Evolutionary conservation across 768 basidiomycete species (phyloP).

Genomic region (Auricularia sp.): DNA sequence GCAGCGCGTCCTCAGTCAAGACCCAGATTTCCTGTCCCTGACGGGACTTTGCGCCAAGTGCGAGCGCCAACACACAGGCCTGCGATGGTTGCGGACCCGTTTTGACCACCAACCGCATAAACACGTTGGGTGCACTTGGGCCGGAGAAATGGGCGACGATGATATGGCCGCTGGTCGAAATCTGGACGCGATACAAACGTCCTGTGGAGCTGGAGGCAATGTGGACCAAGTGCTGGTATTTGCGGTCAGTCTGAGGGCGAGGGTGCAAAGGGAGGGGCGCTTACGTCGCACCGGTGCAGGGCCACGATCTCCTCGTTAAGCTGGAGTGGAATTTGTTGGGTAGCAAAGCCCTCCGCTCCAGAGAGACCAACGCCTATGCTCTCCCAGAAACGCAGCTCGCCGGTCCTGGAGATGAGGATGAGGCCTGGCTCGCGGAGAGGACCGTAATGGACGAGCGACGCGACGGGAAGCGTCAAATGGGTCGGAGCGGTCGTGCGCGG

Average conservation of each 20-base stretch:
- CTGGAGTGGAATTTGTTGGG: constrained; percentile 37
- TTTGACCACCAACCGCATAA: background rate
- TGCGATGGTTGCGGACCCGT: background rate
- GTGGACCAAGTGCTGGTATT: constrained; percentile 21
- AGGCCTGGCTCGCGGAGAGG: constrained; percentile 75
- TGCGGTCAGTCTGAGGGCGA: background rate
- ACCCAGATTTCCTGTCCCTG: constrained; percentile 55
- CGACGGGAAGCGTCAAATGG: constrained; percentile 39
- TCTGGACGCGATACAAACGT: constrained; percentile 48
- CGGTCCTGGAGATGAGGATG: constrained; percentile 60
- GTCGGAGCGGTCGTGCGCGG: constrained; percentile 30
- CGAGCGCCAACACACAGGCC: constrained; percentile 24
- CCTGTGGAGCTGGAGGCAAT: constrained; percentile 61
- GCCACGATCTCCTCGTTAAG: constrained; percentile 53
- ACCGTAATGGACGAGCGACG: constrained; percentile 54
- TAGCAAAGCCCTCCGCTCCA: constrained; percentile 58
- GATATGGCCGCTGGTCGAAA: constrained; percentile 45
- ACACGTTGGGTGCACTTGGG: constrained; percentile 10
- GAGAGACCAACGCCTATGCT: constrained; percentile 75
- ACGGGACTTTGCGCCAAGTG: constrained; percentile 31
- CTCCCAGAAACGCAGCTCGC: constrained; percentile 79
- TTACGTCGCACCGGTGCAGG: constrained; percentile 54
- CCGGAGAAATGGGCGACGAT: constrained; percentile 36
- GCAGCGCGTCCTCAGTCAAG: constrained; percentile 54
- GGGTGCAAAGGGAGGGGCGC: constrained; percentile 14